These are phyloP conservation scores for Quercus dentata DNA, from an alignment of 306 rosid genomes.

Conservation along the genomic window DNA sequence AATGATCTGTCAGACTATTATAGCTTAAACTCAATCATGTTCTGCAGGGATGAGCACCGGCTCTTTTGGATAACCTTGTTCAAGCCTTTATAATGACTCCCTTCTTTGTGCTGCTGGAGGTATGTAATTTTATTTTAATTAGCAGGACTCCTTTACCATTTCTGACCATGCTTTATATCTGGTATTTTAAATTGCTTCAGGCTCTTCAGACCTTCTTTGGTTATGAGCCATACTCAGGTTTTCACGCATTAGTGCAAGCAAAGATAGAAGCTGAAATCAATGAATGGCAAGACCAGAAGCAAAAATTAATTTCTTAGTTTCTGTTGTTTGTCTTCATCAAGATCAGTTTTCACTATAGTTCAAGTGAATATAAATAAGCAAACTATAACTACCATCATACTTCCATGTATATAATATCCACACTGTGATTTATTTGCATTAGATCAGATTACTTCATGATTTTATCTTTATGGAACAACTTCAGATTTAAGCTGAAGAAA, in stretches of 20 bases:
- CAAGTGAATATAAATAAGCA: not conserved
- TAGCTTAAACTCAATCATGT: not conserved
- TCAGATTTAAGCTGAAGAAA: not conserved
- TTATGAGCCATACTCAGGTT: conserved; percentile 75
- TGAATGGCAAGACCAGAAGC: conserved; percentile 61
- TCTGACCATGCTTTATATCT: not conserved
- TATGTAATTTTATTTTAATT: conserved; percentile 7
- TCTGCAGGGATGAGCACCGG: conserved; percentile 73
- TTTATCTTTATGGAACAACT: not conserved
- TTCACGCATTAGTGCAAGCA: conserved; percentile 53
- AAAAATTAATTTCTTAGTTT: conserved; percentile 44
- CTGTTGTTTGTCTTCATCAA: conserved; percentile 1
- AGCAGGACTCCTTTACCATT: not conserved
- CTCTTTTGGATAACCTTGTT: conserved; percentile 71
- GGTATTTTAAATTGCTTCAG: conserved; percentile 27
- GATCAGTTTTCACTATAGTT: conserved; percentile 1
- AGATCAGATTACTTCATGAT: not conserved
- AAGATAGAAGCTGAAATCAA: conserved; percentile 46
- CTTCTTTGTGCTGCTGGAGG: conserved; percentile 90
- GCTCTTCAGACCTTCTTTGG: conserved; percentile 53
- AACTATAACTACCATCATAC: conserved; percentile 4
- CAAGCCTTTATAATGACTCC: conserved; percentile 91
- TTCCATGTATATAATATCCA: not conserved
- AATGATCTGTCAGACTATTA: not conserved
- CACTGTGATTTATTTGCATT: not conserved